phyloP scores from a whole-genome alignment of 2,329 filamentous ascomycete species.

The Arachnopeziza araneosa region DNA sequence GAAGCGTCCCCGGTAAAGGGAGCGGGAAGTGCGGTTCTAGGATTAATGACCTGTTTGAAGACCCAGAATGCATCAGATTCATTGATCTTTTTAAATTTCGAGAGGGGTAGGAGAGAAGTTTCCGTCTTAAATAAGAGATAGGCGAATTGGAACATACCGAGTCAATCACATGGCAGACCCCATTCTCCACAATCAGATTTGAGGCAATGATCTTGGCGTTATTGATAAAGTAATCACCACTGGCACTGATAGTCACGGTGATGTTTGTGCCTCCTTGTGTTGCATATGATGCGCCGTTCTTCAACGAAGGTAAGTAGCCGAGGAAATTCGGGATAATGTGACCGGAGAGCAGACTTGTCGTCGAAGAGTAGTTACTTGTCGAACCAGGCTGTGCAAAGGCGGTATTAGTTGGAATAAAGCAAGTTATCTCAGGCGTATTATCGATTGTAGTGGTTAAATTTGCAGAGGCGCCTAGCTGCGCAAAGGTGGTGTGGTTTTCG shows the following conservation, averaged over 20 bases:
- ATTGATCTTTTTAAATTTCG: background rate
- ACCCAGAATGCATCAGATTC: background rate
- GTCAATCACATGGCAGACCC: conserved; percentile 32
- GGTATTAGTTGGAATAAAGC: conserved; percentile 27
- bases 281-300: conserved; percentile 26
- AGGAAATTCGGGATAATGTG: conserved; percentile 30
- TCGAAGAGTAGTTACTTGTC: conserved; percentile 19
- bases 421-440: conserved; percentile 27
- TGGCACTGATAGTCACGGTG: conserved; percentile 29
- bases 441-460: conserved; percentile 30
- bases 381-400: conserved; percentile 25
- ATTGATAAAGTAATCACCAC: conserved; percentile 30
- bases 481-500: conserved; percentile 24
- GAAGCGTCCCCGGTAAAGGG: background rate
- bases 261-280: conserved; percentile 3
- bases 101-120: background rate
- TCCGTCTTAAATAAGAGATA: too few species aligned
- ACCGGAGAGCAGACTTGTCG: conserved; percentile 28
- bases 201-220: conserved; percentile 29
- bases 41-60: background rate
- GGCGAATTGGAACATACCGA: background rate
- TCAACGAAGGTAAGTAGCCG: conserved; percentile 28
- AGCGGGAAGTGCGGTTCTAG: background rate
- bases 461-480: conserved; percentile 32
- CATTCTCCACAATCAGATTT: conserved; percentile 30